These are phyloP conservation scores for Kwoniella dendrophila DNA, from an alignment of 768 basidiomycete genomes.

Conservation along the genomic window DNA sequence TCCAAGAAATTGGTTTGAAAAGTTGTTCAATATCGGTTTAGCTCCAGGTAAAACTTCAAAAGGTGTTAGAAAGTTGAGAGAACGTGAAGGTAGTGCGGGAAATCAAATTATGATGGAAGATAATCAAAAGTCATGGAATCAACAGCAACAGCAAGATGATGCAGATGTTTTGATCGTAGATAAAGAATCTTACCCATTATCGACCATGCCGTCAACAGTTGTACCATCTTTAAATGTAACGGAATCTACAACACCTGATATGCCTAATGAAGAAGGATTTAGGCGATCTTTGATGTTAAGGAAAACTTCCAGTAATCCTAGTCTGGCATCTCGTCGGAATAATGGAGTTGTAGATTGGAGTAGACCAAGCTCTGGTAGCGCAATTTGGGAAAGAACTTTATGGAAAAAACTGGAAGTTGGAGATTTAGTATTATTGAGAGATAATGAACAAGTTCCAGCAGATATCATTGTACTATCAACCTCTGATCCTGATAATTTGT, in stretches of 20 bases:
- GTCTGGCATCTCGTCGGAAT: slow-evolving; percentile 52
- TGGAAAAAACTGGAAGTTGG: slow-evolving; percentile 99
- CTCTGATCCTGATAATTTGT: slow-evolving; percentile 85
- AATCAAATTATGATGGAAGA: slow-evolving; percentile 66
- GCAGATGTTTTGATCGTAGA: slow-evolving; percentile 16
- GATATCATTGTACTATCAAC: slow-evolving; percentile 92
- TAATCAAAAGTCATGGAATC: slow-evolving; percentile 35
- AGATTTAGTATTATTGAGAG: slow-evolving; percentile 85
- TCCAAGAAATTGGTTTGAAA: slow-evolving; percentile 73
- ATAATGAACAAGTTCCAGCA: slow-evolving; percentile 95
- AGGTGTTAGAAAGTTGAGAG: slow-evolving; percentile 81
- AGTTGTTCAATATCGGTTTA: slow-evolving; percentile 63
- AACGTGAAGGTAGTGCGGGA: slow-evolving; percentile 70
- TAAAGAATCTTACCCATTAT: slow-evolving; percentile 57
- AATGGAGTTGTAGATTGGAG: slow-evolving; percentile 81
- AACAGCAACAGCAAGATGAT: slow-evolving; percentile 26
- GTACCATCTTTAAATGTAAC: slow-evolving; percentile 32
- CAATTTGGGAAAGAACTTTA: slow-evolving; percentile 89
- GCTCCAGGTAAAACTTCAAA: slow-evolving; percentile 62
- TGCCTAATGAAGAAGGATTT: slow-evolving; percentile 1
- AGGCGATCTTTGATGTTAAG: slow-evolving; percentile 53
- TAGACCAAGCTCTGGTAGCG: slow-evolving; percentile 68
- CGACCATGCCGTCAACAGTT: slow-evolving; percentile 71
- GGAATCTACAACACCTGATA: slow-evolving; percentile 5
- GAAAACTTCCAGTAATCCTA: slow-evolving; percentile 49